phyloP scores from a whole-genome alignment of 2,329 filamentous ascomycete genomes.

The Hymenoscyphus albidus region DNA sequence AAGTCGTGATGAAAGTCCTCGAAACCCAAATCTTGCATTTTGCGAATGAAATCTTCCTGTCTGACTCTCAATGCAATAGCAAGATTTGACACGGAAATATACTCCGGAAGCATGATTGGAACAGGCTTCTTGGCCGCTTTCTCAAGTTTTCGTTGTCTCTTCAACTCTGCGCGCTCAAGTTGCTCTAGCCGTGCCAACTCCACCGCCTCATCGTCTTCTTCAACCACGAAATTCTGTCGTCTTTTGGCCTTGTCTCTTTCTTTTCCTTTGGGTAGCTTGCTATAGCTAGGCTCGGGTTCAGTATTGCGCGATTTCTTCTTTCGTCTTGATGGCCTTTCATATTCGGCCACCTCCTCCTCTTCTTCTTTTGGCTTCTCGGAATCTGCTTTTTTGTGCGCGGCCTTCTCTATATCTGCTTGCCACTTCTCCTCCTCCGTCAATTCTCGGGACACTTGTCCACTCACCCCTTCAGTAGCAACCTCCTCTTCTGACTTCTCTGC shows the following conservation, averaged over 20 bases:
- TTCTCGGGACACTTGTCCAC: neutral
- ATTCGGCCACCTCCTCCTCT: constrained; percentile 3
- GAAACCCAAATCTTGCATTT: constrained; percentile 83
- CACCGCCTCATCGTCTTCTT: constrained; percentile 33
- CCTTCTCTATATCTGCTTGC: neutral
- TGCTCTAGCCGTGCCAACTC: constrained; percentile 21
- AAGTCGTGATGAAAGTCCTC: constrained; percentile 79
- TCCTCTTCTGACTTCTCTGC: neutral
- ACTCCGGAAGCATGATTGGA: constrained; percentile 78
- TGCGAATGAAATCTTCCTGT: constrained; percentile 65
- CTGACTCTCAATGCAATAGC: constrained; percentile 71
- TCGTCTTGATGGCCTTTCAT: constrained; percentile 3
- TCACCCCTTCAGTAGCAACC: neutral
- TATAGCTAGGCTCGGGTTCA: constrained; percentile 11
- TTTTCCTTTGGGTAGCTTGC: constrained; percentile 26
- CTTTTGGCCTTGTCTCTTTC: constrained; percentile 32
- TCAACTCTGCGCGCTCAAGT: constrained; percentile 41
- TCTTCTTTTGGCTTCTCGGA: neutral
- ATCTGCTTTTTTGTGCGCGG: neutral
- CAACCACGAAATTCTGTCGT: constrained; percentile 28
- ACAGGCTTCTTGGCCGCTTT: constrained; percentile 40
- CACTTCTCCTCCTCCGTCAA: neutral
- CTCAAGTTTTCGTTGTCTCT: constrained; percentile 40
- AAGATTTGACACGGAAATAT: constrained; percentile 82
- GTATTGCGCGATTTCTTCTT: constrained; percentile 1